Evolutionary conservation across 805 yeast genomes (phyloP).

Genomic region (Peterozyma toletana): DNA sequence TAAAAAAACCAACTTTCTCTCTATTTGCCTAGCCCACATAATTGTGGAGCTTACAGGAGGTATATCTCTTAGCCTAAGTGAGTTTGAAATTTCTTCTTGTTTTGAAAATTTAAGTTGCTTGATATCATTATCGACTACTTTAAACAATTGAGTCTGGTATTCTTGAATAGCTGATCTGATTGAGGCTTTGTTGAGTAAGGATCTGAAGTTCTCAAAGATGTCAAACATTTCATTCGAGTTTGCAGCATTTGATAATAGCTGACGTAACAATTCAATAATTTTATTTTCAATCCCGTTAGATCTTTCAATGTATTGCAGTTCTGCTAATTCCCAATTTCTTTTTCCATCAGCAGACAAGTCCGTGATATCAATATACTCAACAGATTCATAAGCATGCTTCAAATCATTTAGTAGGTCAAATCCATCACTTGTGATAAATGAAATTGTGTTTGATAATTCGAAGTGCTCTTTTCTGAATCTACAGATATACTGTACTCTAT

Average conservation of each 20-base stretch:
- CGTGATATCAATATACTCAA: slow-evolving; percentile 28
- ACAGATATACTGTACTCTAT: slow-evolving; percentile 33
- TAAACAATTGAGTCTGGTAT: slow-evolving; percentile 45
- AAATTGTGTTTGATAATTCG: slow-evolving; percentile 32
- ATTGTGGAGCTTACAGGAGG: slow-evolving; percentile 40
- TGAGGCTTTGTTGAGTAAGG: slow-evolving; percentile 43
- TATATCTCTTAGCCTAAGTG: slow-evolving; percentile 34
- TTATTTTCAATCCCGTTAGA: slow-evolving; percentile 37
- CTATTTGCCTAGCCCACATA: slow-evolving; percentile 47
- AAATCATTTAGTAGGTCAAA: background rate
- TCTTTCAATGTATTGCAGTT: slow-evolving; percentile 32
- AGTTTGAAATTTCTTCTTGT: slow-evolving; percentile 25
- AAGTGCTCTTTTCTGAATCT: slow-evolving; percentile 48
- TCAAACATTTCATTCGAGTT: slow-evolving; percentile 43
- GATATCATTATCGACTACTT: slow-evolving; percentile 41
- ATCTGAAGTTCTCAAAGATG: slow-evolving; percentile 39
- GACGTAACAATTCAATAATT: slow-evolving; percentile 32
- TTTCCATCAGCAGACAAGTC: slow-evolving; percentile 29
- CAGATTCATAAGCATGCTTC: slow-evolving; percentile 31
- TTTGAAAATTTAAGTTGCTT: slow-evolving; percentile 26
- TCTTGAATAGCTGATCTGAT: slow-evolving; percentile 54
- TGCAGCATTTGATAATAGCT: slow-evolving; percentile 27
- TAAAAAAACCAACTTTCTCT: slow-evolving; percentile 32
- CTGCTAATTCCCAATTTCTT: slow-evolving; percentile 33
- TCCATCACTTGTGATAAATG: background rate